Percentiles rank a stretch among this genome's conserved stretches.
These are phyloP conservation scores for Talaromyces sp. DNA, from an alignment of 2,329 filamentous ascomycete genomes.

Conservation along the genomic window DNA sequence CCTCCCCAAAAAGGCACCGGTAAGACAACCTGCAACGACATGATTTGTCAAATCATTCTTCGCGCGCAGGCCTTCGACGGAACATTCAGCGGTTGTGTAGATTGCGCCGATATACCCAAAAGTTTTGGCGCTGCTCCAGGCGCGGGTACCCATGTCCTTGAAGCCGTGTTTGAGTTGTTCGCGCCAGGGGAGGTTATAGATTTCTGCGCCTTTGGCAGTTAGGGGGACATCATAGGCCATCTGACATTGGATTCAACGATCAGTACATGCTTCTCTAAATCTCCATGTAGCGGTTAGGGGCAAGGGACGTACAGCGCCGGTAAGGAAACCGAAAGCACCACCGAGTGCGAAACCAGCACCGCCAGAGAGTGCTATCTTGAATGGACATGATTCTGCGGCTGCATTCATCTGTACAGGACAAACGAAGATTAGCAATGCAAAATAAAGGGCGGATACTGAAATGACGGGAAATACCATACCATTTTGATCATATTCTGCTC, in stretches of 20 bases:
- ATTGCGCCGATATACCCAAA: constrained; percentile 91
- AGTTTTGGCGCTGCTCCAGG: constrained; percentile 82
- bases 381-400: constrained; percentile 86
- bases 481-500: constrained; percentile 48
- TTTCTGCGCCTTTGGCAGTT: constrained; percentile 53
- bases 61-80: constrained; percentile 81
- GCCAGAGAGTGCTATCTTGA: constrained; percentile 84
- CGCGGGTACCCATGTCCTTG: constrained; percentile 88
- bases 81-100: constrained; percentile 91
- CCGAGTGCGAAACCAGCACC: constrained; percentile 93
- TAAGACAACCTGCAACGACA: constrained; percentile 81
- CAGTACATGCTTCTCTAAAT: background rate
- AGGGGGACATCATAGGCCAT: constrained; percentile 98
- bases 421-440: background rate
- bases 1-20: constrained; percentile 80
- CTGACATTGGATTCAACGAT: constrained; percentile 43
- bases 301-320: constrained; percentile 74
- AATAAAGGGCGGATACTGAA: background rate
- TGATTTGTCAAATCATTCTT: constrained; percentile 94
- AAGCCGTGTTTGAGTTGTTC: constrained; percentile 83
- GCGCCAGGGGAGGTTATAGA: constrained; percentile 67
- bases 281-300: background rate
- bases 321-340: constrained; percentile 93
- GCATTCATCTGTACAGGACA: constrained; percentile 62
- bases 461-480: constrained; percentile 27